Percentiles rank a stretch among this genome's conserved stretches.
Evolutionary conservation across 306 rosid genomes (phyloP).

Genomic region (Senna siamea): DNA sequence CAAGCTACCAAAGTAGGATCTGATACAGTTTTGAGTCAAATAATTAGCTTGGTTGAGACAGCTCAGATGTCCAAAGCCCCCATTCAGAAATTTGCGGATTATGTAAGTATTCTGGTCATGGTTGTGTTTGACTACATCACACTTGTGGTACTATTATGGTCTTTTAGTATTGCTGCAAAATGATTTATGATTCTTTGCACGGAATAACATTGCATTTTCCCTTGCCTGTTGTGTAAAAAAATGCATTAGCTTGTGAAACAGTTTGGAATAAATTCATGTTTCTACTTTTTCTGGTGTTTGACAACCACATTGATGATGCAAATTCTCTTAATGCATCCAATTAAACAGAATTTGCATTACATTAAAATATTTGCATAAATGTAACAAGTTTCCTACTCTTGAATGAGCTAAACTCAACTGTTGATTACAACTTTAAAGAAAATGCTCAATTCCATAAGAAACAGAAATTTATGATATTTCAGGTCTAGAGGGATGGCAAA

Average conservation of each 20-base stretch:
- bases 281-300: constrained; percentile 22
- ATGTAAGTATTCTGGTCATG: constrained; percentile 59
- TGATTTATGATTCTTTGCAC: not conserved
- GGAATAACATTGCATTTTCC: constrained; percentile 11
- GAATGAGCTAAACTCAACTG: too few species aligned
- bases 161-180: not conserved
- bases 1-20: constrained; percentile 83
- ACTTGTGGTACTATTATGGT: constrained; percentile 3
- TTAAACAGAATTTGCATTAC: not conserved
- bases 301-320: not conserved
- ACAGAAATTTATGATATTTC: too few species aligned
- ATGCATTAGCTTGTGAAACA: not conserved
- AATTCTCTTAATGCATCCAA: not conserved
- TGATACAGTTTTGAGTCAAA: constrained; percentile 81
- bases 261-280: constrained; percentile 21
- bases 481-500: too few species aligned
- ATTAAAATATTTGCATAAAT: not conserved
- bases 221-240: not conserved
- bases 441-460: too few species aligned
- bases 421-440: too few species aligned
- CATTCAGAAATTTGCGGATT: constrained; percentile 94
- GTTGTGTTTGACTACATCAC: constrained; percentile 22
- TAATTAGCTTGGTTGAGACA: constrained; percentile 89
- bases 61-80: constrained; percentile 98
- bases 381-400: not conserved